Evolutionary conservation across 2,329 filamentous ascomycete species (phyloP), one percentile per base, ranked within the genome.

Genomic region (Fusarium graminum): DNA sequence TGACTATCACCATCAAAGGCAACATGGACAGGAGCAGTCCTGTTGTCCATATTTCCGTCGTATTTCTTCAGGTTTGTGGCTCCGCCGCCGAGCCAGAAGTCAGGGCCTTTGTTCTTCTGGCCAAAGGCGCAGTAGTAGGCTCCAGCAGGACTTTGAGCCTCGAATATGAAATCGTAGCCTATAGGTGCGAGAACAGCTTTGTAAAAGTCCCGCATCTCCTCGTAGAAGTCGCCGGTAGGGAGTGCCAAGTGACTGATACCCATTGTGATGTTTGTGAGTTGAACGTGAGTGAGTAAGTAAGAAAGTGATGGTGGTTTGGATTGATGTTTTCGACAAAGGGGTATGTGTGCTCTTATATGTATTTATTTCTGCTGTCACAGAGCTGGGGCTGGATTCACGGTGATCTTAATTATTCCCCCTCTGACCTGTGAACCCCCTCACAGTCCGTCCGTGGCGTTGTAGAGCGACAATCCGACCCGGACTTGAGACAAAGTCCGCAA

Each of bases 201-300:
- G 63, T 74, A 74, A 32, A 74, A 74, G 65, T 74, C 69, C 1
- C 71, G 70, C 72, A 74, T 74, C 40, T 66, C 64, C 38, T 29
- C 47, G 56, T 68, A 74, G 67, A 72, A 59, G 10, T 71, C 56
- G 39, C 72, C 72, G 28, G 67, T 63, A 19, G 72, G 52, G 45
- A 74, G 61, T 28, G 60, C 62, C 26, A 74, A 39, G 58, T 74
- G 72, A 9, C 45, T 38, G 45, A 74, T 22, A 10, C 50, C 50
- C 50, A 51, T 51, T 42, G 38, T 51, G 34, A 36, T n/a, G 34
- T 40, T 7, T 22, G 16, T 25, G 53, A 32, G 9, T 17, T 16
- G 36, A 19, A 30, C 13, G 8, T 22, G 11, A 45, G 28, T 19
- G 42, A 30, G n/a, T 22, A 22, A 19, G 13, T 44, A 9, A 19